Evolutionary conservation across 2,329 filamentous ascomycete genomes (phyloP).

Genomic region (Escovopsis weberi): DNA sequence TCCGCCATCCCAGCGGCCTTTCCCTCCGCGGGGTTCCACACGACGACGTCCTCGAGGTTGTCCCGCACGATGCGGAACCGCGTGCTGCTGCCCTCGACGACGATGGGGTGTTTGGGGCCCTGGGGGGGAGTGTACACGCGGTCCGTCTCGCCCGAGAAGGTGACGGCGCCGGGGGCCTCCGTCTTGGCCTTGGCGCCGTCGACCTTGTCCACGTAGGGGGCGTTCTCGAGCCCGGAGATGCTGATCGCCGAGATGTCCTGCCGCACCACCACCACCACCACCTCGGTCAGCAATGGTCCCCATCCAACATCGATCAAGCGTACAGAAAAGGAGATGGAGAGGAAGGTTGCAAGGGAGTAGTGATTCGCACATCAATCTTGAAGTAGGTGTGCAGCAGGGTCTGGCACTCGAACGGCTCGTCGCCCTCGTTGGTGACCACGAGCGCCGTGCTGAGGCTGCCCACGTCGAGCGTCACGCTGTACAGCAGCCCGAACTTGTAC

Average conservation of each 20-base stretch:
- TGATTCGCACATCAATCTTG: constrained; percentile 58
- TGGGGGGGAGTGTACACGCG: constrained; percentile 66
- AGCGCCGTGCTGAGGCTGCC: constrained; percentile 66
- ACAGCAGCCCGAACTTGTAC: constrained; percentile 77
- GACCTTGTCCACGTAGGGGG: constrained; percentile 75
- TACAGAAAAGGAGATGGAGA: too few species aligned
- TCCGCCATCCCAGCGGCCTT: constrained; percentile 73
- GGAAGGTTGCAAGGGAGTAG: not conserved
- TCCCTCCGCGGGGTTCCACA: constrained; percentile 94
- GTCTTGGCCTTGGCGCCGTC: constrained; percentile 49
- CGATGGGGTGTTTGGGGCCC: constrained; percentile 41
- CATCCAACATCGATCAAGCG: too few species aligned
- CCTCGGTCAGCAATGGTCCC: too few species aligned
- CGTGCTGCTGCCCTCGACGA: constrained; percentile 48
- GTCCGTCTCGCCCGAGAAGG: constrained; percentile 69
- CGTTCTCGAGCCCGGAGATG: constrained; percentile 61
- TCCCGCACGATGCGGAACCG: constrained; percentile 66
- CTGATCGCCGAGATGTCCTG: constrained; percentile 66
- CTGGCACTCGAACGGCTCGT: constrained; percentile 77
- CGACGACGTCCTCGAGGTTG: constrained; percentile 74
- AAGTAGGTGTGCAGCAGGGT: constrained; percentile 87
- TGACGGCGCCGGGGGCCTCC: constrained; percentile 45
- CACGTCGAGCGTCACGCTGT: constrained; percentile 73
- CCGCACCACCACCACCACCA: too few species aligned
- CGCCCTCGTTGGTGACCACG: constrained; percentile 78